These are phyloP conservation scores for Nitzschia putrida DNA, from an alignment of 108 stramenopile species.

Conservation along the genomic window DNA sequence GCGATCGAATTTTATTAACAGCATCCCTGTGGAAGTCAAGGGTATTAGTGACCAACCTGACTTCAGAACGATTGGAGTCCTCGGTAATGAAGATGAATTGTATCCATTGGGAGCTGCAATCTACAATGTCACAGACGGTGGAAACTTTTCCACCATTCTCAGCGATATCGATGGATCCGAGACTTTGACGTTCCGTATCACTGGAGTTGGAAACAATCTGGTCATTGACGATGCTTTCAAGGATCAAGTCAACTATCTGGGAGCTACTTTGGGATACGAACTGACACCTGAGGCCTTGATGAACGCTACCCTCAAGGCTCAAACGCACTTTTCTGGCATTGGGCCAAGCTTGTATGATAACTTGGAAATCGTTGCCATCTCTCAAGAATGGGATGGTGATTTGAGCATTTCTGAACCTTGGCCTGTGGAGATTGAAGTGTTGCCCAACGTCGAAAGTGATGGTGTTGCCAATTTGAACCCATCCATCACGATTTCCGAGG, in stretches of 20 bases:
- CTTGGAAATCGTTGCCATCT: background rate
- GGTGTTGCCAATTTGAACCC: background rate
- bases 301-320: background rate
- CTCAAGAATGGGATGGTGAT: conserved; percentile 8
- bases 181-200: background rate
- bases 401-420: background rate
- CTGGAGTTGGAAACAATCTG: conserved; percentile 3
- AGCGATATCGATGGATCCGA: conserved; percentile 15
- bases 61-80: background rate
- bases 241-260: conserved; percentile 5
- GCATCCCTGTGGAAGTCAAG: background rate
- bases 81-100: conserved; percentile 1
- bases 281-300: conserved; percentile 2
- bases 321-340: conserved; percentile 4
- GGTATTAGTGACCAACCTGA: conserved; percentile 4
- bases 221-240: background rate
- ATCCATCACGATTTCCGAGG: background rate
- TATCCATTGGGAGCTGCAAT: conserved; percentile 4
- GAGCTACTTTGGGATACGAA: conserved; percentile 1
- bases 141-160: background rate
- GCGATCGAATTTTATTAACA: no score
- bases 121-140: background rate
- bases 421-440: conserved; percentile 8
- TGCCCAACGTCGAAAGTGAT: conserved; percentile 4
- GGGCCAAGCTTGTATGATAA: conserved; percentile 3